phyloP scores from a whole-genome alignment of 2,329 filamentous ascomycete species.

The Stagonosporopsis cucurbitacearum region DNA sequence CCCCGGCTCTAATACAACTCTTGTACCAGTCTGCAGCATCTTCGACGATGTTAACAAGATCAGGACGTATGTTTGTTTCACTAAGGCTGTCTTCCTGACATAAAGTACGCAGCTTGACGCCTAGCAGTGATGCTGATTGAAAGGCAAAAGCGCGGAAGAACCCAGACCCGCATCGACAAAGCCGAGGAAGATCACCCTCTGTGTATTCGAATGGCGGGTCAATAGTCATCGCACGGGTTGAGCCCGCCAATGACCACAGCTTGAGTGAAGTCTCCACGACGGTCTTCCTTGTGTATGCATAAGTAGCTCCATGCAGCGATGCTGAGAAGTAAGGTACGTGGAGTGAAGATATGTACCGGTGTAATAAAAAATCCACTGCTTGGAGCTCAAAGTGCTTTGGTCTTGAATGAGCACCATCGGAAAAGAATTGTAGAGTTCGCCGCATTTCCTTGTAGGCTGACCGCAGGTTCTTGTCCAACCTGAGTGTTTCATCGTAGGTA shows the following conservation, averaged over 20 bases:
- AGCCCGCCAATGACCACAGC: conserved; percentile 30
- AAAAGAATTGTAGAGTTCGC: conserved; percentile 24
- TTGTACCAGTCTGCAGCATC: conserved; percentile 32
- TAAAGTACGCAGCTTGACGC: conserved; percentile 30
- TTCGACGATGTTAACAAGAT: conserved; percentile 28
- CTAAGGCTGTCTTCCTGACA: conserved; percentile 36
- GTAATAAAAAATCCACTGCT: conserved; percentile 35
- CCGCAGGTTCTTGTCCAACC: conserved; percentile 30
- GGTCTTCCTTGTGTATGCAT: conserved; percentile 37
- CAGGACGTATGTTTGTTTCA: conserved; percentile 24
- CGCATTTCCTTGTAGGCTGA: conserved; percentile 30
- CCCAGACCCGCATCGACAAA: conserved; percentile 31
- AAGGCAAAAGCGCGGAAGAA: conserved; percentile 35
- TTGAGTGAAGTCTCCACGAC: conserved; percentile 37
- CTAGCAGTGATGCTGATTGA: conserved; percentile 31
- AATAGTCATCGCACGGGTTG: conserved; percentile 1
- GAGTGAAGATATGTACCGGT: conserved; percentile 35
- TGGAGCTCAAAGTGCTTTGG: conserved; percentile 26
- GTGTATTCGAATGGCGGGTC: conserved; percentile 1
- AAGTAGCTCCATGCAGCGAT: conserved; percentile 29
- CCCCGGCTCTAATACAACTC: conserved; percentile 34
- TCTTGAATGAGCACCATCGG: not conserved
- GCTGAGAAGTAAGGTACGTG: conserved; percentile 36
- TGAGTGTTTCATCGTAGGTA: conserved; percentile 39
- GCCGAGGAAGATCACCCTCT: conserved; percentile 26